Conservation (phyloP, 2,329 filamentous ascomycete species). For the Aspergillus ochraceoroseus region DNA sequence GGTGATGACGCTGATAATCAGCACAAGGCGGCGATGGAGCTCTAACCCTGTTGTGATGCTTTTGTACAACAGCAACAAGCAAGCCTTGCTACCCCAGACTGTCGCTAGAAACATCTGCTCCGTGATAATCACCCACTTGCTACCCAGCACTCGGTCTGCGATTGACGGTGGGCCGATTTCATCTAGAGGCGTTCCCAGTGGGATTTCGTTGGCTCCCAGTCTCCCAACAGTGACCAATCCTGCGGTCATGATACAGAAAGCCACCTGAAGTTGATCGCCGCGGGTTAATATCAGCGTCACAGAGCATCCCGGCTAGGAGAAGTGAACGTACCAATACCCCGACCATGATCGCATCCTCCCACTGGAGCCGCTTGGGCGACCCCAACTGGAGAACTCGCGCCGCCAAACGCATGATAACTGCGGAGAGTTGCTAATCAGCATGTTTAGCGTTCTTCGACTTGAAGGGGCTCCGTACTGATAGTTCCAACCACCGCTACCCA, state of each 20-base stretch:
- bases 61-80: slow-evolving; percentile 51
- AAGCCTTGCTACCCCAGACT: slow-evolving; percentile 52
- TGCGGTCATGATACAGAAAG: slow-evolving; percentile 35
- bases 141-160: slow-evolving; percentile 47
- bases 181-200: slow-evolving; percentile 33
- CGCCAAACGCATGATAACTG: slow-evolving; percentile 15
- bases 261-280: no score
- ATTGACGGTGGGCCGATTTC: slow-evolving; percentile 42
- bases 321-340: slow-evolving; percentile 8
- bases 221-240: slow-evolving; percentile 43
- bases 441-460: neutral
- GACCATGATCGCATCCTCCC: slow-evolving; percentile 13
- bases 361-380: slow-evolving; percentile 6
- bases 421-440: neutral
- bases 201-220: slow-evolving; percentile 47
- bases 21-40: slow-evolving; percentile 40
- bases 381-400: slow-evolving; percentile 14
- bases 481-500: slow-evolving; percentile 16
- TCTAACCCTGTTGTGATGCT: slow-evolving; percentile 51
- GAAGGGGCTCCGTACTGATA: slow-evolving; percentile 7
- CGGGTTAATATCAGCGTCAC: neutral
- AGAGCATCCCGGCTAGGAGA: neutral
- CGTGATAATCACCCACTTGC: slow-evolving; percentile 51
- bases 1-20: slow-evolving; percentile 45
- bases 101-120: slow-evolving; percentile 52